Evolutionary conservation across 2,329 filamentous ascomycete genomes (phyloP).

Genomic region (Aurifilum marmelostoma): DNA sequence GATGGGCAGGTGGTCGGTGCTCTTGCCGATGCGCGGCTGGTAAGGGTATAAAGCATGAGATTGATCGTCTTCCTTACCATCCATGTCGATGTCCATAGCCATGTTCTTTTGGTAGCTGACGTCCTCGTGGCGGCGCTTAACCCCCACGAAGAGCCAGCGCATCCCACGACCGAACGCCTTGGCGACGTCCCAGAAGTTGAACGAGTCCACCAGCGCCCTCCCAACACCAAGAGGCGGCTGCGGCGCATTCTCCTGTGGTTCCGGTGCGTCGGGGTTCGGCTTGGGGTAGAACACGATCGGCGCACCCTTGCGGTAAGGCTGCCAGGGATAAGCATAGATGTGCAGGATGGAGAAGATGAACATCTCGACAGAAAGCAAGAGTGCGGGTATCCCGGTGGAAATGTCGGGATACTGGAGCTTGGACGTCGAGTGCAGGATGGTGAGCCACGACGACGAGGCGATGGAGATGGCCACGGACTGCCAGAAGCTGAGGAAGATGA

Average conservation of each 20-base stretch:
- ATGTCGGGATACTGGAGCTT: constrained; percentile 73
- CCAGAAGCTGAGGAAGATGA: constrained; percentile 93
- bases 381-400: constrained; percentile 76
- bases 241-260: constrained; percentile 48
- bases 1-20: constrained; percentile 45
- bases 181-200: constrained; percentile 82
- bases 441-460: constrained; percentile 56
- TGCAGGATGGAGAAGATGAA: constrained; percentile 77
- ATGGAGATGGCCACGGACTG: constrained; percentile 62
- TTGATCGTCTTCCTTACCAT: constrained; percentile 44
- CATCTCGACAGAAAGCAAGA: constrained; percentile 85
- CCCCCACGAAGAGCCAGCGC: constrained; percentile 79
- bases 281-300: constrained; percentile 52
- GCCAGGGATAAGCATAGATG: constrained; percentile 80
- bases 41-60: constrained; percentile 32
- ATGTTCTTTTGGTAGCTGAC: constrained; percentile 49
- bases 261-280: constrained; percentile 46
- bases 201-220: constrained; percentile 68
- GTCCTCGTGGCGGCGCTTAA: constrained; percentile 61
- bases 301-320: constrained; percentile 61
- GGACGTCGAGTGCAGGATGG: constrained; percentile 63
- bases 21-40: constrained; percentile 39
- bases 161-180: constrained; percentile 79
- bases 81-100: constrained; percentile 29
- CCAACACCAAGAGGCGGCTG: constrained; percentile 65